These are phyloP conservation scores for Aspergillus coremiiformis DNA, from an alignment of 495 filamentous ascomycete species.

Conservation along the genomic window DNA sequence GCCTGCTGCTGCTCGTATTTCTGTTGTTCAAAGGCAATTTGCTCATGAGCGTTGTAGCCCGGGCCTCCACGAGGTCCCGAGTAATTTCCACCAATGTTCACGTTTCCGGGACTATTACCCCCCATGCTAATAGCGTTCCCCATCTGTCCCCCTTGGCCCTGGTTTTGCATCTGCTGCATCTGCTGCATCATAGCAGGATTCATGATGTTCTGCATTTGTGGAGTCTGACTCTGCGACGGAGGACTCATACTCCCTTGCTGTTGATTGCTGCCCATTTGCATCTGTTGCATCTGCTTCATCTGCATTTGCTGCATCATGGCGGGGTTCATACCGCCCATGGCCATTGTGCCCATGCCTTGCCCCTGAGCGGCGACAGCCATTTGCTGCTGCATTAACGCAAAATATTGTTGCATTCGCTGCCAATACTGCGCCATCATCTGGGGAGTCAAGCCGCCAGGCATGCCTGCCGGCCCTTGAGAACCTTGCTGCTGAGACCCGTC, in stretches of 20 bases:
- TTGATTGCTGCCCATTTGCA: conserved; percentile 52
- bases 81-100: conserved; percentile 24
- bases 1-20: conserved; percentile 75
- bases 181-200: conserved; percentile 69
- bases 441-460: conserved; percentile 66
- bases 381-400: conserved; percentile 85
- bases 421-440: conserved; percentile 98
- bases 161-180: conserved; percentile 51
- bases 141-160: conserved; percentile 24
- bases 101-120: conserved; percentile 10
- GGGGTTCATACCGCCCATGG: conserved; percentile 65
- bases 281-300: conserved; percentile 71
- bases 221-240: conserved; percentile 37
- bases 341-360: conserved; percentile 49
- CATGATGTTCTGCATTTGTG: conserved; percentile 47
- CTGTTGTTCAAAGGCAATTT: conserved; percentile 78
- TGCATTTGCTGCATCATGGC: conserved; percentile 78
- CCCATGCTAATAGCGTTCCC: conserved; percentile 12
- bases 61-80: conserved; percentile 39
- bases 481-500: conserved; percentile 44
- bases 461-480: conserved; percentile 35
- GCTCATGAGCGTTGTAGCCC: conserved; percentile 65
- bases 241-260: conserved; percentile 41
- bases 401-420: conserved; percentile 95
- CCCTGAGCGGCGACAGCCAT: conserved; percentile 45